These are phyloP conservation scores for Mycena latifolia DNA, from an alignment of 768 basidiomycete species.

Conservation along the genomic window DNA sequence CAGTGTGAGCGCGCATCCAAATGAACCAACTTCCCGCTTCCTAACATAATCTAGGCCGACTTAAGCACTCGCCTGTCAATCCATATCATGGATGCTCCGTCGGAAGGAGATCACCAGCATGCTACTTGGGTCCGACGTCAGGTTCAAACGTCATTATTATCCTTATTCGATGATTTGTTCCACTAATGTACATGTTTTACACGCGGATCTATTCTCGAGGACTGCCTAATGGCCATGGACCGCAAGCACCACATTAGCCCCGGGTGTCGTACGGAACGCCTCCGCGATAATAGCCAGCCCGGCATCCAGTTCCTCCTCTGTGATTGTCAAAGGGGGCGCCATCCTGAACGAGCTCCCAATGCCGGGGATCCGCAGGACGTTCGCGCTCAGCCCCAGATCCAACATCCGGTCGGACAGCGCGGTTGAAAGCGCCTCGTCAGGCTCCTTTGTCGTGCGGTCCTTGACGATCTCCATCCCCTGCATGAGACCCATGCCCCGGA, in stretches of 20 bases:
- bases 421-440: slow-evolving; percentile 34
- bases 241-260: slow-evolving; percentile 28
- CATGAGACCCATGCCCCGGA: slow-evolving; percentile 38
- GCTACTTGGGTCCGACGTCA: too few species aligned
- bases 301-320: slow-evolving; percentile 35
- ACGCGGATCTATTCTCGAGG: not conserved
- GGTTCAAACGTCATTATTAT: too few species aligned
- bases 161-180: too few species aligned
- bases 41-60: too few species aligned
- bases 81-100: too few species aligned
- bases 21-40: too few species aligned
- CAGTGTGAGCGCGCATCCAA: too few species aligned
- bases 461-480: slow-evolving; percentile 39
- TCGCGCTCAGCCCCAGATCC: slow-evolving; percentile 38
- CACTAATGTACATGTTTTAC: too few species aligned
- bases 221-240: slow-evolving; percentile 10
- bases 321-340: slow-evolving; percentile 37
- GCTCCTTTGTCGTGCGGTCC: slow-evolving; percentile 35
- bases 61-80: too few species aligned
- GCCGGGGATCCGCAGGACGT: slow-evolving; percentile 38
- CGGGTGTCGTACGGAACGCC: slow-evolving; percentile 33
- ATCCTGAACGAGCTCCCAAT: slow-evolving; percentile 39
- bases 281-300: slow-evolving; percentile 37
- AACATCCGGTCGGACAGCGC: slow-evolving; percentile 26
- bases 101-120: too few species aligned